Evolutionary conservation across 139 green algal species (phyloP).

Genomic region (Picochlorum costavermella): DNA sequence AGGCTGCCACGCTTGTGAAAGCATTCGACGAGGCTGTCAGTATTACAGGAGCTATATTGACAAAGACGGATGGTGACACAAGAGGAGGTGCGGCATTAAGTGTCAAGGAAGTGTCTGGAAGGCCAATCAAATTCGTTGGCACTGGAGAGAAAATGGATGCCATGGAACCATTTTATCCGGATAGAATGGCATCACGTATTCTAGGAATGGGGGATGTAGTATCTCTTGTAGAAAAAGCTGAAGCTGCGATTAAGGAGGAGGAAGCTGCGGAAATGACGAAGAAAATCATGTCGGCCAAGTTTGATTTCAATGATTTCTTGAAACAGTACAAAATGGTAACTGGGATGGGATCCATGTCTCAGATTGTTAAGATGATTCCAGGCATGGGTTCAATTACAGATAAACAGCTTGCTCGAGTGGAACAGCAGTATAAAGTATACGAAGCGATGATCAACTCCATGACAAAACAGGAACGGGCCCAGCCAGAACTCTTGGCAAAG

Average conservation of each 20-base stretch:
- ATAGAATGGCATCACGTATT: conserved; percentile 89
- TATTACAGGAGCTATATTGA: conserved; percentile 84
- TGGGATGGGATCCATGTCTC: conserved; percentile 79
- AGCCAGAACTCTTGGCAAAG: conserved; percentile 81
- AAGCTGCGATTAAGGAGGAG: conserved; percentile 73
- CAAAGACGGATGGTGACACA: conserved; percentile 97
- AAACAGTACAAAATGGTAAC: conserved; percentile 88
- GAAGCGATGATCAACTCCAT: conserved; percentile 82
- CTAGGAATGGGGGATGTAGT: conserved; percentile 95
- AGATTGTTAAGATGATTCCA: conserved; percentile 92
- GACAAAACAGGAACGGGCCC: conserved; percentile 66
- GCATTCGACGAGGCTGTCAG: conserved; percentile 81
- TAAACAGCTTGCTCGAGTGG: conserved; percentile 68
- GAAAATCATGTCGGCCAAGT: conserved; percentile 57
- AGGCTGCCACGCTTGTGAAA: conserved; percentile 75
- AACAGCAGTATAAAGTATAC: conserved; percentile 69
- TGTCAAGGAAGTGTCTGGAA: conserved; percentile 85
- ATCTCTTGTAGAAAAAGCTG: conserved; percentile 88
- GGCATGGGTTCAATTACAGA: conserved; percentile 78
- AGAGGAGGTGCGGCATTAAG: conserved; percentile 87
- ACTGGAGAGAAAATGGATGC: conserved; percentile 93
- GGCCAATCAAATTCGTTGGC: conserved; percentile 98
- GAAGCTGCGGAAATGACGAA: conserved; percentile 51
- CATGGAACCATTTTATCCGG: conserved; percentile 96
- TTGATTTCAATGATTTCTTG: conserved; percentile 99